Evolutionary conservation across 345 rosid species (phyloP), one percentile per base, ranked within the genome.

Genomic region (Geranium brycei): DNA sequence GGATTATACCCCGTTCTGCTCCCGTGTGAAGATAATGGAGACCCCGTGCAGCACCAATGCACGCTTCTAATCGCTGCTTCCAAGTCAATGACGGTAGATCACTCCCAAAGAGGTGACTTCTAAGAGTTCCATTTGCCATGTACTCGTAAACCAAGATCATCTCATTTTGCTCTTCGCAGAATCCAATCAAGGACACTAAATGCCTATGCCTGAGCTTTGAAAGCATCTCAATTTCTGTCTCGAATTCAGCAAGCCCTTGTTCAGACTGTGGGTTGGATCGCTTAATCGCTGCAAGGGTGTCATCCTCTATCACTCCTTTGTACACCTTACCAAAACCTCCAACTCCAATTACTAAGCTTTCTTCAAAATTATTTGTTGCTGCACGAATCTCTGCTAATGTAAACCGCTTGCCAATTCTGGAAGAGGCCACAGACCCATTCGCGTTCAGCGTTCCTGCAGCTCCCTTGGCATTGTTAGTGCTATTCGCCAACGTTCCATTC

Each of bases 21-120:
- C 96, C 95, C 1, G 95, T 89, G 69, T 91, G 95, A 67, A 91
- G 93, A 83, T 91, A 91, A 76, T 91, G 97, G 51, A 91, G 89
- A 53, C 97, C 97, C 53, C 90, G 64, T 0, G 96, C 91, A 15
- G 97, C 82, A 35, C 96, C 96, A 17, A 88, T 87, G 73, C 96
- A 91, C 12, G 76, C 85, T 76, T 85, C 91, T 19, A 91, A 65
- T 47, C 96, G 78, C 72, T 82, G 96, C 78, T 87, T 91, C 95
- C 95, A 89, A 1, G 87, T 78, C 70, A 91, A 69, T 0, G 86
- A 89, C 62, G 87, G 89, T 31, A 82, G 81, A 72, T 78, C 81
- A 19, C 81, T 69, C 19, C 95, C 98, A 38, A 89, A 91, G 15
- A 87, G 84, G 81, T 88, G 98, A 60, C 92, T 87, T 70, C 96